Evolutionary conservation across 2,329 filamentous ascomycete genomes (phyloP), one percentile per base, ranked within the genome.

Genomic region (Fusarium secorum): DNA sequence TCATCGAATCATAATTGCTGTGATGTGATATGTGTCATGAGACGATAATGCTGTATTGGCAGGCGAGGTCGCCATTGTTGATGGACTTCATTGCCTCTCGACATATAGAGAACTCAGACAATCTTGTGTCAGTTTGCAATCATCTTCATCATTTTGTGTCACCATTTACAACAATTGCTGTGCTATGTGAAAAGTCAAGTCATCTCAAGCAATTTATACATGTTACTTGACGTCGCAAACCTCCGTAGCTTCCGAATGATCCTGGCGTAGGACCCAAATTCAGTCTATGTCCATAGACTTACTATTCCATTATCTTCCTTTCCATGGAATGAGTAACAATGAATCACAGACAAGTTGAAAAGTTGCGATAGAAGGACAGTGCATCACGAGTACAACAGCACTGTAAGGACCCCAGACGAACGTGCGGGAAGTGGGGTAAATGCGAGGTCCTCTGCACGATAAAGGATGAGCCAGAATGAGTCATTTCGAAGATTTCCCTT

Each of bases 391-490:
- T 22, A 4, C 7, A 3, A 4, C 32, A 22, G 20, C 60, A 72
- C 63, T 69, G 61, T 74, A 48, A 33, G 14, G 28, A 32, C 38
- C 53, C 51, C 20, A 4, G 11, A 46, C 28, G 6, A 24, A 18
- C 11, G 22, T 10, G 36, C 55, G 56, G 59, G 48, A 68, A 56
- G 67, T 68, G 68, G 64, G 41, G 33, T 4, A 2, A 14, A 10
- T 32, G 32, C 42, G 57, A 41, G 49, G 44, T 28, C 54, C 5
- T 32, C 33, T 59, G 46, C 45, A 41, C 58, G 59, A 74, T 51
- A 61, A 68, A 73, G 62, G 30, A 72, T 79, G 78, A 79, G 72
- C 73, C 64, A 78, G 66, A 78, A 78, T 80, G 78, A 80, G 59
- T 79, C 78, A 80, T 79, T 75, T 61, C 48, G 60, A 36, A 20